Base-by-base conservation (phyloP, 768 basidiomycete genomes). In the Pisolithus sp. region DNA sequence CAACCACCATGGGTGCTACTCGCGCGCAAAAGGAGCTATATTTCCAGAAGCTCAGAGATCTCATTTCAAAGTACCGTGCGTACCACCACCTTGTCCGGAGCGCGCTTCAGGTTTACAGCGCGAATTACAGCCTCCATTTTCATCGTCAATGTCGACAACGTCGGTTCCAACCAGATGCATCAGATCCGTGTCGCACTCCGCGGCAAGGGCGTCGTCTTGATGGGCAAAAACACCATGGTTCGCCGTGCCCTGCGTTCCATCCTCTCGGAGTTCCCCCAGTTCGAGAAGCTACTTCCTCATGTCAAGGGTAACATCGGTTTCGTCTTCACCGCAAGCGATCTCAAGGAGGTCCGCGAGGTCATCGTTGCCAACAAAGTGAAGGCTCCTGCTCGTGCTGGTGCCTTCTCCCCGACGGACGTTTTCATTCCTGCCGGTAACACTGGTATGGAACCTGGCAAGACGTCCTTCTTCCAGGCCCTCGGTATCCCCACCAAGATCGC, bases 181-280 rank as follows among this genome's bases (percentile, higher is more conserved):
- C 93, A 95, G 71, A 94, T 95, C 59, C 93, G 89, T 79, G 87
- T 85, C 50, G 78, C 94, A 47, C 92, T 99, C 72, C 92, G 96
- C 63, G 93, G 93, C 66, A 93, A 90, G 71, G 96, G 91, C 77
- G 76, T 93, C 54, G 93, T 99, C 59, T 74, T 99, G 63, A 99
- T 99, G 96, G 96, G 96, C 69, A 99, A 99, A 78, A 99, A 99
- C 85, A 99, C 96, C 69, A 97, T 98, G 95, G 94, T 99, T 64
- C 91, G 96, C 76, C 92, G 96, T 64, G 96, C 93, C 55, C 81
- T 99, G 57, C 93, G 96, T 58, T 79, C 85, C 64, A 83, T 97
- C 73, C 83, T 97, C 66, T 55, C 80, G 59, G 96, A 98, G 63
- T 78, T 75, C 78, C 96, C 95, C 49, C 86, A 93, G 68, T 94